A percentile compares a stretch with the other conserved stretches of the same genome.
Evolutionary conservation across 495 filamentous ascomycete genomes (phyloP).

Genomic region (Cetradonia linearis): DNA sequence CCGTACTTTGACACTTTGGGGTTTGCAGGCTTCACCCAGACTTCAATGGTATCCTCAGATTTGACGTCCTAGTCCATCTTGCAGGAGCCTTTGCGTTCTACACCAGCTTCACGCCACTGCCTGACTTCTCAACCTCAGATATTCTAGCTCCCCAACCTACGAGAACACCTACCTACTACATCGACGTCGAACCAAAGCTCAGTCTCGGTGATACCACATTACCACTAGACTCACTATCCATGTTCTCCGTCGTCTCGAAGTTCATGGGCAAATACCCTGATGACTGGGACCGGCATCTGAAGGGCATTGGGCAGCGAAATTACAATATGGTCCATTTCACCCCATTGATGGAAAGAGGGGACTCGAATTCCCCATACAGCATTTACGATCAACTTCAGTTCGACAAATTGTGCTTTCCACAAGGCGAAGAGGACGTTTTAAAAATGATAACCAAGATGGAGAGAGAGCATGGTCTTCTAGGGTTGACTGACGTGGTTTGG

Average conservation of each 20-base stretch:
- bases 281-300: slow-evolving; percentile 81
- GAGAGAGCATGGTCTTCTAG: slow-evolving; percentile 70
- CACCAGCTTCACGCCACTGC: slow-evolving; percentile 81
- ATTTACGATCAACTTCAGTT: slow-evolving; percentile 85
- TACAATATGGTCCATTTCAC: slow-evolving; percentile 99
- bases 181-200: slow-evolving; percentile 83
- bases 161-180: slow-evolving; percentile 68
- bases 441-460: slow-evolving; percentile 72
- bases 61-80: slow-evolving; percentile 70
- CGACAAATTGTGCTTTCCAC: slow-evolving; percentile 72
- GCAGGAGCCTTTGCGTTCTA: slow-evolving; percentile 97
- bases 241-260: slow-evolving; percentile 94
- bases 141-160: slow-evolving; percentile 44
- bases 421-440: slow-evolving; percentile 75
- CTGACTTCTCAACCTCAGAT: slow-evolving; percentile 55
- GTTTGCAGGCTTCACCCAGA: slow-evolving; percentile 65
- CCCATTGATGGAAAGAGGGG: slow-evolving; percentile 77
- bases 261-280: slow-evolving; percentile 88
- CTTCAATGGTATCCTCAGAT: slow-evolving; percentile 83
- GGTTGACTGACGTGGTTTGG: slow-evolving; percentile 93
- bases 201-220: slow-evolving; percentile 56
- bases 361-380: slow-evolving; percentile 94
- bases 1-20: slow-evolving; percentile 23
- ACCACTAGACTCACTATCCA: slow-evolving; percentile 75
- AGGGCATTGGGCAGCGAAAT: slow-evolving; percentile 73